Evolutionary conservation across 1,284 basidiomycete genomes (phyloP), one percentile per base, ranked within the genome.

Genomic region (Boletus sp.): DNA sequence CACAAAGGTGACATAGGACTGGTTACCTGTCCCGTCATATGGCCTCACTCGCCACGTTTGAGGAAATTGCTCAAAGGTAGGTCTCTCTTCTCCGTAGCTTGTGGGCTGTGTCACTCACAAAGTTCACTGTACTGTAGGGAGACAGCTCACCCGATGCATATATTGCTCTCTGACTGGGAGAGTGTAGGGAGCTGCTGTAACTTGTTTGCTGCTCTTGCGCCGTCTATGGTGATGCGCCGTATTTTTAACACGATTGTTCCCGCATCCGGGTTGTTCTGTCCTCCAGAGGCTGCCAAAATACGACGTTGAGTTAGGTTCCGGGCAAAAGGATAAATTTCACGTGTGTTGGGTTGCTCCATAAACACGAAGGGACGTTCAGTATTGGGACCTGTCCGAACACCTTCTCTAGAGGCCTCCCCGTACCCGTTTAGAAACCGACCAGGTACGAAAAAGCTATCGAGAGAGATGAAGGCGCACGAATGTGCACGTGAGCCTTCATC

Each of bases 291-390:
- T 36, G 23, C 38, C 39, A 20, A 48, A 25, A 35, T 23, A 23
- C 6, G 29, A 29, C 13, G n/a, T 29, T 41, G 13, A 60, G 35
- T 40, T 27, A 35, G 27, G 9, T 12, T 29, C 33, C 6, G 10
- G 4, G 17, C 22, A 17, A 17, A 38, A 34, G 25, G 22, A 33
- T 20, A 6, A 20, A 29, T 12, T 51, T 52, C 59, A 63, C 69
- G 51, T 34, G 66, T 66, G 29, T 65, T 57, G 19, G 56, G 27
- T 25, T 75, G 66, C 38, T 67, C 66, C 40, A 74, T 68, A 52
- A 84, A 84, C 36, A 73, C 56, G 58, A 84, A 85, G 1, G 80
- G 80, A 10, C 76, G 66, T 58, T 83, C 79, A 1, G 70, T 71
- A 3, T 54, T 58, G n/a, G 60, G 53, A 8, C 71, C 74, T 2